phyloP scores from a whole-genome alignment of 345 rosid species.

The Microcos paniculata region DNA sequence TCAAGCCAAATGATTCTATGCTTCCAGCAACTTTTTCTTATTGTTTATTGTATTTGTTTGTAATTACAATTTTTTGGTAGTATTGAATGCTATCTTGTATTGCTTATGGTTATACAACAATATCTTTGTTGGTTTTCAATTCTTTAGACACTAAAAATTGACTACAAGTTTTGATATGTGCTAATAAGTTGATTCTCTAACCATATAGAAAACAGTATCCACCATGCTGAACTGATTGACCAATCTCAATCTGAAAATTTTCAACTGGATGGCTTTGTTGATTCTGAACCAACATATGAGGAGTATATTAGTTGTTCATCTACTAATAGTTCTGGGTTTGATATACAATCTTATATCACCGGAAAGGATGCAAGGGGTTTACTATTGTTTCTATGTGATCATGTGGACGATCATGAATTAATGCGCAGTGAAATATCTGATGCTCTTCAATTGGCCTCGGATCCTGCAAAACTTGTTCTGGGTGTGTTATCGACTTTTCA shows the following conservation, averaged over 20 bases:
- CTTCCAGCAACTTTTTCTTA: not conserved
- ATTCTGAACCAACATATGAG: not conserved
- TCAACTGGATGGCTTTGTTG: not conserved
- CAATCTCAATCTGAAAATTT: not conserved
- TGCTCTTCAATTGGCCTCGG: slow-evolving; percentile 25
- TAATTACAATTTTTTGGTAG: not conserved
- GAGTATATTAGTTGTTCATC: not conserved
- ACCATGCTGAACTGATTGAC: slow-evolving; percentile 1
- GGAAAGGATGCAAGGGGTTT: slow-evolving; percentile 15
- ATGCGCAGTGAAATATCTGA: slow-evolving; percentile 15
- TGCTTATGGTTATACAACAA: not conserved
- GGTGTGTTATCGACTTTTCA: slow-evolving; percentile 25
- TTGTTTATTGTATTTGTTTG: not conserved
- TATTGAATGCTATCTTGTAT: not conserved
- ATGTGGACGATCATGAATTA: slow-evolving; percentile 15
- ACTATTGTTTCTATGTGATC: slow-evolving; percentile 22
- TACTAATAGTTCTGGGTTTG: not conserved
- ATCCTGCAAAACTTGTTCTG: slow-evolving; percentile 34
- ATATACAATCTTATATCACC: not conserved
- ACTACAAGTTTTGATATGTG: not conserved
- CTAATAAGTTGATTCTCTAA: not conserved
- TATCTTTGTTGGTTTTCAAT: not conserved
- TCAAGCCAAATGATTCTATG: not conserved
- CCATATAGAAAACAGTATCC: slow-evolving; percentile 6
- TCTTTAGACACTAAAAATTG: not conserved